These are phyloP conservation scores for Prototheca wickerhamii DNA, from an alignment of 163 green algal species.

Conservation along the genomic window DNA sequence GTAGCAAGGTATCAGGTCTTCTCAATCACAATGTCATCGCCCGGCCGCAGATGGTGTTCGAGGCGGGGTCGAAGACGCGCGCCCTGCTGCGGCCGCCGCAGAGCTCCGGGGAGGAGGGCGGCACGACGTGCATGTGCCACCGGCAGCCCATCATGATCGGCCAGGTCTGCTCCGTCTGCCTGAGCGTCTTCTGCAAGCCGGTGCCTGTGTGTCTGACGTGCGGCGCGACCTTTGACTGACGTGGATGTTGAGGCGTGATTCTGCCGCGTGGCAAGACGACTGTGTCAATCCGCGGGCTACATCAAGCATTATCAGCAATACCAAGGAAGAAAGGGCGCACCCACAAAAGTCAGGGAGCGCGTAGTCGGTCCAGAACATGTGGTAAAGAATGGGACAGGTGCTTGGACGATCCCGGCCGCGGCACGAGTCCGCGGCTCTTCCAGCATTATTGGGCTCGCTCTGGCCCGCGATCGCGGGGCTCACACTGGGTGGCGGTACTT, in stretches of 20 bases:
- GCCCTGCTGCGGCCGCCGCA: constrained; percentile 41
- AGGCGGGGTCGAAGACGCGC: constrained; percentile 43
- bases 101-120: constrained; percentile 67
- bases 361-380: too few relatives aligned
- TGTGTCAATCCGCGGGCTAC: too few relatives aligned
- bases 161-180: constrained; percentile 81
- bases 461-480: too few relatives aligned
- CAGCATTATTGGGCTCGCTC: too few relatives aligned
- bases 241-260: neutral
- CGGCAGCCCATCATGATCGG: neutral
- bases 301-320: too few relatives aligned
- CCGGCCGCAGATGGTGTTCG: constrained; percentile 30
- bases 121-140: constrained; percentile 88
- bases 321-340: too few relatives aligned
- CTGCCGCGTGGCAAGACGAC: too few relatives aligned
- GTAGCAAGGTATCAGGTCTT: neutral
- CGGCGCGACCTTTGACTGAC: constrained; percentile 31
- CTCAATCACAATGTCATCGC: neutral
- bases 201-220: constrained; percentile 42
- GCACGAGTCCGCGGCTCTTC: too few relatives aligned
- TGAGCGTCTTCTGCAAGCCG: constrained; percentile 81
- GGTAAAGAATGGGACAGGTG: too few relatives aligned
- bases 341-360: too few relatives aligned
- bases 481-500: too few relatives aligned
- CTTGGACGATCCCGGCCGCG: too few relatives aligned